Percentiles rank a stretch among this genome's conserved stretches.
phyloP scores from a whole-genome alignment of 2,329 filamentous ascomycete species.

The Aspergillus sp. region DNA sequence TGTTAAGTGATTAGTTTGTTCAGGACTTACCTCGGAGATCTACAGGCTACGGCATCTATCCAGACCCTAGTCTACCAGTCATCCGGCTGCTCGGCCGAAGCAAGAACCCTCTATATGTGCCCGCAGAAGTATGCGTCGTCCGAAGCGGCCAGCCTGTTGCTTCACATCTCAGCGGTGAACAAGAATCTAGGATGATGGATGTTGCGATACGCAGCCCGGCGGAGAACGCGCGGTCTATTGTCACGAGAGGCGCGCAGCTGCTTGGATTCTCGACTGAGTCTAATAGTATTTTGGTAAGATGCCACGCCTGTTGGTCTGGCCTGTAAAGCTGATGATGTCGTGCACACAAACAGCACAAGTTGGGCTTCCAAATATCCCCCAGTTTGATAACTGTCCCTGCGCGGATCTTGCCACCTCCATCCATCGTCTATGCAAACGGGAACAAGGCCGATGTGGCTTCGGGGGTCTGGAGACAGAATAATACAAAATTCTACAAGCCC shows the following conservation, averaged over 20 bases:
- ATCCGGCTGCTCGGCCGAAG: conserved; percentile 65
- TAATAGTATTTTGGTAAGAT: conserved; percentile 50
- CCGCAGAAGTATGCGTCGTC: conserved; percentile 68
- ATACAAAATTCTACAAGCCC: conserved; percentile 59
- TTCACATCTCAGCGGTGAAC: conserved; percentile 60
- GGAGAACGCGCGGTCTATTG: conserved; percentile 70
- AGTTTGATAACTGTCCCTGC: conserved; percentile 72
- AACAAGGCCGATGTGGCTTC: conserved; percentile 16
- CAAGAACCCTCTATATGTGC: conserved; percentile 65
- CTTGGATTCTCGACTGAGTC: conserved; percentile 59
- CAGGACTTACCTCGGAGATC: background rate
- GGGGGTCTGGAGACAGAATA: conserved; percentile 71
- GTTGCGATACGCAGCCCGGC: conserved; percentile 72
- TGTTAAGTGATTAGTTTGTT: background rate
- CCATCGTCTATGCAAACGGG: conserved; percentile 60
- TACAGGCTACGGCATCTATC: conserved; percentile 43
- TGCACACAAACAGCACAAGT: conserved; percentile 48
- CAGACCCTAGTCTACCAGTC: conserved; percentile 56
- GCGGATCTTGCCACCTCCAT: conserved; percentile 67
- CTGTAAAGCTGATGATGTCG: background rate
- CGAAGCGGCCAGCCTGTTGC: conserved; percentile 67
- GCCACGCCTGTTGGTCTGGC: background rate
- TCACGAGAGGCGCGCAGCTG: conserved; percentile 56
- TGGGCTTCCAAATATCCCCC: conserved; percentile 57
- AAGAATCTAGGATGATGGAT: conserved; percentile 71